Conservation (phyloP, 1,284 basidiomycete genomes). For the Papiliotrema terrestris region DNA sequence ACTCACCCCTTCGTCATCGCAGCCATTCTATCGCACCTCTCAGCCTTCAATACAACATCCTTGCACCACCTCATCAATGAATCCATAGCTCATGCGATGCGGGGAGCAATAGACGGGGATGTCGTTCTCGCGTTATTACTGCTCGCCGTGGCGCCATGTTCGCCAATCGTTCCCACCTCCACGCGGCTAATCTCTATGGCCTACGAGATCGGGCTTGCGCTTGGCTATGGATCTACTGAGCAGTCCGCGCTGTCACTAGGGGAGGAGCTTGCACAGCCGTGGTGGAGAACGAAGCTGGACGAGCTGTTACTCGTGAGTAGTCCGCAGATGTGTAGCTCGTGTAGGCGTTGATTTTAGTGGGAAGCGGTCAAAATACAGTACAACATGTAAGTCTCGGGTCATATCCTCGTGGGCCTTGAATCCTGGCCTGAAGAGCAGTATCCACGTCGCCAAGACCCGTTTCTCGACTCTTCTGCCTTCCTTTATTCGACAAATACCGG, state of each 20-base stretch:
- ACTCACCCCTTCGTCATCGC: not conserved
- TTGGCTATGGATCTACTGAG: not conserved
- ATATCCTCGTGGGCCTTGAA: not conserved
- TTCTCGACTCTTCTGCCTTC: not conserved
- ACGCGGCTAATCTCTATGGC: not conserved
- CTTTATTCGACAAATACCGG: not conserved
- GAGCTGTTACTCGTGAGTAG: not conserved
- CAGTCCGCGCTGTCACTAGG: not conserved
- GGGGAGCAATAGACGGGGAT: not conserved
- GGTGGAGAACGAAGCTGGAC: not conserved
- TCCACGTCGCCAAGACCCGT: not conserved
- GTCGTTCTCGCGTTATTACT: not conserved
- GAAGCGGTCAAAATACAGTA: not conserved
- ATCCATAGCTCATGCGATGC: not conserved
- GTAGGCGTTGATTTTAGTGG: not conserved
- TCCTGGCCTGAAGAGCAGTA: not conserved
- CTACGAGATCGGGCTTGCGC: not conserved
- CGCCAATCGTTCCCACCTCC: not conserved
- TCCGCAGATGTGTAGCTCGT: no score
- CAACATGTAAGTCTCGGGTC: not conserved
- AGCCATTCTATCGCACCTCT: not conserved
- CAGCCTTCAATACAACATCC: not conserved
- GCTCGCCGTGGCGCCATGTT: not conserved
- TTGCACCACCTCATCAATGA: slow-evolving; percentile 1
- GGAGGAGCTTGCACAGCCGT: not conserved